Evolutionary conservation across 305 asterid species (phyloP), one percentile per base, ranked within the genome.

Genomic region (Striga hermonthica): DNA sequence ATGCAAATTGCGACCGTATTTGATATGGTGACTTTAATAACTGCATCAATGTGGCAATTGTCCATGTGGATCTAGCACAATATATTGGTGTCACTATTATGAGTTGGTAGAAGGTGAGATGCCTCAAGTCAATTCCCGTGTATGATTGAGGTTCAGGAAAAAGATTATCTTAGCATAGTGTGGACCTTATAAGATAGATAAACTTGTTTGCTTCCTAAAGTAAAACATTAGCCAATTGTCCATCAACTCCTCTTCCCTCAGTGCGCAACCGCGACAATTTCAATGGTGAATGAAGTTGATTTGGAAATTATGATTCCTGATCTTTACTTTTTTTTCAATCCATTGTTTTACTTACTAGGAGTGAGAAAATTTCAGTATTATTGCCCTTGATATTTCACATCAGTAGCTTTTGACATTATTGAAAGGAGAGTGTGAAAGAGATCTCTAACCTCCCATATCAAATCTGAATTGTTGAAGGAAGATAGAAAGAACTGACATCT

Each of bases 341-440:
- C 56, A 7, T 10, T 22, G 31, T 15, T 41, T 64, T 34, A 64
- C 36, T 22, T 53, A 22, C 58, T 16, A 53, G 9, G 7, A 59
- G 5, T 43, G 13, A 44, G 45, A 60, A 54, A 58, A 52, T 49
- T 69, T 65, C 62, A 69, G 52, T 60, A 53, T 14, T 44, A 59
- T 34, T 55, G 65, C 53, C 37, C 44, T 40, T 22, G 49, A 39
- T 44, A 63, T 34, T 50, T 52, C 56, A 62, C 62, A 45, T 68
- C 69, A 40, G 53, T 47, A 57, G 53, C 56, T 63, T 63, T 48
- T 68, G 22, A 38, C 36, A 14, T 6, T 65, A 15, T 38, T 38
- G 47, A 67, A 7, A 47, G 63, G 73, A 56, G 50, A 56, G 58
- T 7, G 52, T 56, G 16, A 62, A 54, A 43, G 65, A 57, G 31